Percentiles rank a stretch among this genome's conserved stretches.
phyloP scores from a whole-genome alignment of 192 early-diverging fungal genomes.

The Coemansia sp. region DNA sequence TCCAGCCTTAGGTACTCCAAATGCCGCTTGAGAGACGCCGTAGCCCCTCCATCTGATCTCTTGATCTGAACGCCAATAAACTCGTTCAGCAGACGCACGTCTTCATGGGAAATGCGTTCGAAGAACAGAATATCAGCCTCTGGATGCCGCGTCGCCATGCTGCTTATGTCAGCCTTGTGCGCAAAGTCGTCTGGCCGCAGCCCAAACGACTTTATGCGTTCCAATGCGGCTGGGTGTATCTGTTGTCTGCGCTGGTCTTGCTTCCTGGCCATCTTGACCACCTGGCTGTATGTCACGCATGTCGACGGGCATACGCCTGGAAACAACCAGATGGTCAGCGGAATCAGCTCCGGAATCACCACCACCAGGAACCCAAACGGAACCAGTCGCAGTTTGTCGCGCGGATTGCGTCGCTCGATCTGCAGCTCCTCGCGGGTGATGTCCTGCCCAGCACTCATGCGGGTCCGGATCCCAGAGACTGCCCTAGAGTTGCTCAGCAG shows the following conservation, averaged over 20 bases:
- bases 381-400: conserved; percentile 35
- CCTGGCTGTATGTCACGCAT: conserved; percentile 35
- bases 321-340: conserved; percentile 29
- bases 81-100: conserved; percentile 25
- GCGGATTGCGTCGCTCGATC: conserved; percentile 23
- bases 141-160: background rate
- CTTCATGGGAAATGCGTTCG: conserved; percentile 5
- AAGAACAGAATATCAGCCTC: conserved; percentile 14
- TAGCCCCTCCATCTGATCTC: background rate
- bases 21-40: conserved; percentile 12
- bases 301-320: conserved; percentile 46
- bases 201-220: conserved; percentile 21
- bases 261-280: conserved; percentile 29
- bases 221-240: conserved; percentile 17
- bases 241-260: conserved; percentile 17
- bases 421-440: conserved; percentile 37
- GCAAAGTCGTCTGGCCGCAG: conserved; percentile 23
- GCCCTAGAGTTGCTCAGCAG: conserved; percentile 27
- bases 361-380: conserved; percentile 46
- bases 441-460: conserved; percentile 8
- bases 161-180: background rate
- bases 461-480: conserved; percentile 13
- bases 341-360: conserved; percentile 38
- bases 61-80: conserved; percentile 26
- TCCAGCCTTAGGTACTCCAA: conserved; percentile 28